phyloP scores from a whole-genome alignment of 768 basidiomycete genomes.

The Boletus rufocinnamomeus region DNA sequence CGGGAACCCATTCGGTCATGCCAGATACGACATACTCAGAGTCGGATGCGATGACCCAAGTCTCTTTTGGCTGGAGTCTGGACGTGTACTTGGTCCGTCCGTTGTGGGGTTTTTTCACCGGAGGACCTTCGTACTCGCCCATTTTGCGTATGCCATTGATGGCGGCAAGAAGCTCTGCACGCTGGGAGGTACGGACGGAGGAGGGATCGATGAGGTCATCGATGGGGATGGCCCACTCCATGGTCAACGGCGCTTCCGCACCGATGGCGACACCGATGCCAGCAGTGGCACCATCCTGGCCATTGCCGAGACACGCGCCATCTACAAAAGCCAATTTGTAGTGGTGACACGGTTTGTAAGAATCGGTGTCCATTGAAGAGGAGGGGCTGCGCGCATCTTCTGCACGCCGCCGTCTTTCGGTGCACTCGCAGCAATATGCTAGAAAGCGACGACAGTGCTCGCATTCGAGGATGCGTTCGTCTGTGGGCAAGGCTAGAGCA shows the following conservation, averaged over 20 bases:
- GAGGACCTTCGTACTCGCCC: neutral
- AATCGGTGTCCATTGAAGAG: neutral
- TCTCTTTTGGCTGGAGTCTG: neutral
- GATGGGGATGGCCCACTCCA: constrained; percentile 24
- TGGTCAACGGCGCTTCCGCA: neutral
- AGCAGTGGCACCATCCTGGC: constrained; percentile 22
- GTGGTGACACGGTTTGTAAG: constrained; percentile 21
- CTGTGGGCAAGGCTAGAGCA: no score
- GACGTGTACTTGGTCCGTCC: neutral
- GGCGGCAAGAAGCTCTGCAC: constrained; percentile 2
- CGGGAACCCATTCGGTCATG: constrained; percentile 2
- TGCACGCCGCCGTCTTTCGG: no score
- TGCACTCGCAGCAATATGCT: no score
- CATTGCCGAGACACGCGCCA: constrained; percentile 1
- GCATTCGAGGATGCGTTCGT: no score
- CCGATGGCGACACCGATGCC: constrained; percentile 32
- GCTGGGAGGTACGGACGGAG: constrained; percentile 22
- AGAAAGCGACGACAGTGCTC: no score
- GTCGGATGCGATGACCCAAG: constrained; percentile 1
- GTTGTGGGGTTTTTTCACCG: neutral
- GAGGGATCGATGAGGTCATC: constrained; percentile 21
- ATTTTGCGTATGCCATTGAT: constrained; percentile 3
- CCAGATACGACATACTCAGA: constrained; percentile 8
- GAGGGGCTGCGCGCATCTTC: neutral
- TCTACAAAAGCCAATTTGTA: constrained; percentile 1